Conservation (phyloP, 148 eudicot genomes). For the Chenopodium quinoa region DNA sequence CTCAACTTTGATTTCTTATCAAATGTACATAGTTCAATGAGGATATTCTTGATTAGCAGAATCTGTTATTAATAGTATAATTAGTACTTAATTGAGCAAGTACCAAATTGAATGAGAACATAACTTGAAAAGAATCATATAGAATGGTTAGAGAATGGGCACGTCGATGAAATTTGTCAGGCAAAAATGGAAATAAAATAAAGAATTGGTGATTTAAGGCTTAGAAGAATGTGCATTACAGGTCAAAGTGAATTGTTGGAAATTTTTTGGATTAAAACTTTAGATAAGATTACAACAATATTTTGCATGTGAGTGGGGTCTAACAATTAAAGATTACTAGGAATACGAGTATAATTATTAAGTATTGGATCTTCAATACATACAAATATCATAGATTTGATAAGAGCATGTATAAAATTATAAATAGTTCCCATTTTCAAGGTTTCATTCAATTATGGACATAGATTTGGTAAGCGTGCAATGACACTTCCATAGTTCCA, state of each 20-base stretch:
- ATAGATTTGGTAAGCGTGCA: constrained; percentile 23
- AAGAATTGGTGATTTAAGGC: neutral
- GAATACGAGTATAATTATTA: neutral
- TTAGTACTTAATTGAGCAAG: neutral
- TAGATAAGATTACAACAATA: constrained; percentile 7
- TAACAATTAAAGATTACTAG: neutral
- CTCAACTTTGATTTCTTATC: constrained; percentile 13
- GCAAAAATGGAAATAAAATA: neutral
- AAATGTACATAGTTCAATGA: constrained; percentile 21
- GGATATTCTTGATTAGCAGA: constrained; percentile 19
- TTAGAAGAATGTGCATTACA: constrained; percentile 18
- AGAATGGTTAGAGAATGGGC: constrained; percentile 7
- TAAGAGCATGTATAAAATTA: neutral
- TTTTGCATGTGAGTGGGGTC: constrained; percentile 23
- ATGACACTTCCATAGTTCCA: neutral
- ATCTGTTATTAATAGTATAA: constrained; percentile 15
- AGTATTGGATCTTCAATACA: neutral
- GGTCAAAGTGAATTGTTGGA: constrained; percentile 6
- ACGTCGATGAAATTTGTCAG: constrained; percentile 13
- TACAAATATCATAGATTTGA: neutral
- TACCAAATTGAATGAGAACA: neutral
- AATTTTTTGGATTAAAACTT: neutral
- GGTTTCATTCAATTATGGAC: constrained; percentile 10
- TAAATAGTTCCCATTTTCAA: neutral
- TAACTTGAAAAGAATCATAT: neutral